A percentile compares a stretch with the other conserved stretches of the same genome.
Evolutionary conservation across 139 green algal species (phyloP).

Genomic region (Deuterostichococcus epilithicus): DNA sequence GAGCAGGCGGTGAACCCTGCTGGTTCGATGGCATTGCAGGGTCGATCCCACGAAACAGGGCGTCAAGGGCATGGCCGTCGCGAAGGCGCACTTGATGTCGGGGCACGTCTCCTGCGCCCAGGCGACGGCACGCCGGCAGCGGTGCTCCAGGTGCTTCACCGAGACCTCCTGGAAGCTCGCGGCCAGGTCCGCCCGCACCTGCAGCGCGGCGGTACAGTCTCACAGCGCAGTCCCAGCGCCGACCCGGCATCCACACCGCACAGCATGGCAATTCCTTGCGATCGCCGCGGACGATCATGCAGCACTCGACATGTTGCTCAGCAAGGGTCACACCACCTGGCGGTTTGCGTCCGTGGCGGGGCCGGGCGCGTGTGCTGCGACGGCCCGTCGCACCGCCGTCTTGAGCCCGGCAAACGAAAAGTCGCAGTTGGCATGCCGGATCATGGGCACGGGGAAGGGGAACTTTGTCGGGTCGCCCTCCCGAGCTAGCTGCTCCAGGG

Average conservation of each 20-base stretch:
- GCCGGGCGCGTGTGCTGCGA: constrained; percentile 38
- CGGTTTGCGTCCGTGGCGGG: constrained; percentile 17
- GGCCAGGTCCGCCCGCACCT: constrained; percentile 83
- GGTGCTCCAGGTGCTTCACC: constrained; percentile 80
- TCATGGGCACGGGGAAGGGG: constrained; percentile 77
- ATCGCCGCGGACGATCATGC: too few relatives aligned
- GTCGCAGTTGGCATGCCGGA: constrained; percentile 69
- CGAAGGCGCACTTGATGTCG: too few relatives aligned
- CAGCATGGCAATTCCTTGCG: too few relatives aligned
- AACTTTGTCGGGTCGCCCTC: constrained; percentile 58
- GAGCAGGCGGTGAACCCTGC: too few relatives aligned
- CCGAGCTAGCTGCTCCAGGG: constrained; percentile 68
- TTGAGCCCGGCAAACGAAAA: constrained; percentile 97
- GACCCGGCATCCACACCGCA: too few relatives aligned
- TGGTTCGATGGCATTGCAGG: too few relatives aligned
- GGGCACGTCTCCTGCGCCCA: neutral
- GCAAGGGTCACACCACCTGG: constrained; percentile 1
- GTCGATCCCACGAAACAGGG: too few relatives aligned
- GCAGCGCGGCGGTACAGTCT: too few relatives aligned
- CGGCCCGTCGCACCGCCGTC: constrained; percentile 69
- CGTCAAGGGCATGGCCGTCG: too few relatives aligned
- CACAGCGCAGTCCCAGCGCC: too few relatives aligned
- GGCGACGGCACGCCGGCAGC: constrained; percentile 34
- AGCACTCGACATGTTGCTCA: too few relatives aligned
- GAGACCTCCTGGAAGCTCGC: constrained; percentile 89